A percentile compares a stretch with the other conserved stretches of the same genome.
Conservation (phyloP, 2,329 filamentous ascomycete genomes). For the Fusarium illudens region DNA sequence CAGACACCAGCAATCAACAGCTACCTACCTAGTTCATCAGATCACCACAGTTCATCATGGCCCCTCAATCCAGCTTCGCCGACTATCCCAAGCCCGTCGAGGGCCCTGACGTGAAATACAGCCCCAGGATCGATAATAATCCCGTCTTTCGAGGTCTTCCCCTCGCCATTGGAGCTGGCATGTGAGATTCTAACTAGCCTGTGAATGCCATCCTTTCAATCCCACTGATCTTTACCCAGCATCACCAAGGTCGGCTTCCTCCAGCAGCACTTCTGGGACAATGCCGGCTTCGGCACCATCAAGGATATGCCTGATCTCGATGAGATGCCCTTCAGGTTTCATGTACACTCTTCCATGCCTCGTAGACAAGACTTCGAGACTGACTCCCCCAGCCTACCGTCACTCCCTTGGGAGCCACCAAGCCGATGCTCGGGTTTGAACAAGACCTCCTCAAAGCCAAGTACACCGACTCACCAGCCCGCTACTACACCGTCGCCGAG, state of each 20-base stretch:
- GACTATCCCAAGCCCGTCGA: constrained; percentile 53
- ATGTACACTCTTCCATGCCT: constrained; percentile 52
- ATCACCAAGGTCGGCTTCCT: constrained; percentile 68
- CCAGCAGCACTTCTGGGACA: constrained; percentile 73
- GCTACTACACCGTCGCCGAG: constrained; percentile 76
- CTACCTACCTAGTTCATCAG: not conserved
- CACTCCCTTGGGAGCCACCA: constrained; percentile 56
- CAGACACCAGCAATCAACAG: not conserved
- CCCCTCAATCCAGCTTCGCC: constrained; percentile 47
- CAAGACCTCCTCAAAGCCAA: constrained; percentile 52
- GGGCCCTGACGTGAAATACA: constrained; percentile 49
- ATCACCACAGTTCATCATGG: constrained; percentile 32
- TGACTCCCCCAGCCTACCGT: constrained; percentile 60
- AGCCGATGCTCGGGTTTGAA: constrained; percentile 52
- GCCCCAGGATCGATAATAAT: constrained; percentile 62
- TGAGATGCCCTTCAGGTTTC: constrained; percentile 55
- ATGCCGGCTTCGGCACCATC: constrained; percentile 65
- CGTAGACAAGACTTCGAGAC: not conserved
- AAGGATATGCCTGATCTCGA: constrained; percentile 58
- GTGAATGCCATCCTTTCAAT: not conserved
- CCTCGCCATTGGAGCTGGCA: constrained; percentile 66
- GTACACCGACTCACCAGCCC: constrained; percentile 53
- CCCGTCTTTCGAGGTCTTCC: constrained; percentile 73
- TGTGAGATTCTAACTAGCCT: constrained; percentile 58
- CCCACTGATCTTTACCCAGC: constrained; percentile 50